A percentile compares a stretch with the other conserved stretches of the same genome.
phyloP scores from a whole-genome alignment of 805 yeast species.

The Candida montana region DNA sequence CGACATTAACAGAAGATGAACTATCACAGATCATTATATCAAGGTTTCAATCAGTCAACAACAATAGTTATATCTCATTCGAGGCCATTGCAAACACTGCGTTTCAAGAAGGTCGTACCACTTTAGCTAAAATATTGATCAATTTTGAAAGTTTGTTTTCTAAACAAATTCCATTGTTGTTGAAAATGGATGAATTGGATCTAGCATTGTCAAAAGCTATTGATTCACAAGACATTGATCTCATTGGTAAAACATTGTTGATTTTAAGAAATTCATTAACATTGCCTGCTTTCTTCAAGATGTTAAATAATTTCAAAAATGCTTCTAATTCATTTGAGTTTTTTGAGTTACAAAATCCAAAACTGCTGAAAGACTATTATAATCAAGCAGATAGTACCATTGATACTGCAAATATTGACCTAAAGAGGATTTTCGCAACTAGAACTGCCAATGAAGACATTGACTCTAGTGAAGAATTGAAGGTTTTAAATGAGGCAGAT shows the following conservation, averaged over 20 bases:
- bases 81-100: conserved; percentile 60
- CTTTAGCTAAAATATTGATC: conserved; percentile 61
- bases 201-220: conserved; percentile 65
- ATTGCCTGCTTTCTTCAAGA: conserved; percentile 61
- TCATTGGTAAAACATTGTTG: conserved; percentile 52
- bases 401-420: conserved; percentile 39
- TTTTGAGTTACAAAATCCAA: conserved; percentile 30
- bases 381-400: conserved; percentile 58
- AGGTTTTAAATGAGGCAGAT: conserved; percentile 25
- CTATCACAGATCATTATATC: conserved; percentile 45
- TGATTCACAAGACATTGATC: conserved; percentile 34
- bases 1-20: conserved; percentile 51
- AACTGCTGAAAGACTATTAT: conserved; percentile 46
- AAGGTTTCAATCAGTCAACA: conserved; percentile 32
- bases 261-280: conserved; percentile 49
- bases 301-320: conserved; percentile 44
- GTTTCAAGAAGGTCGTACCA: conserved; percentile 72
- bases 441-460: conserved; percentile 9
- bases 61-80: conserved; percentile 44
- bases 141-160: conserved; percentile 55
- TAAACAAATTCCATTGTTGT: conserved; percentile 55
- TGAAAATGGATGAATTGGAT: conserved; percentile 68
- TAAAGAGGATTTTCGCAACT: conserved; percentile 18
- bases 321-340: conserved; percentile 32
- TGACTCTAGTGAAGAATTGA: conserved; percentile 18